A percentile compares a stretch with the other conserved stretches of the same genome.
phyloP scores from a whole-genome alignment of 345 rosid genomes.

The Mallotus nudiflorus region DNA sequence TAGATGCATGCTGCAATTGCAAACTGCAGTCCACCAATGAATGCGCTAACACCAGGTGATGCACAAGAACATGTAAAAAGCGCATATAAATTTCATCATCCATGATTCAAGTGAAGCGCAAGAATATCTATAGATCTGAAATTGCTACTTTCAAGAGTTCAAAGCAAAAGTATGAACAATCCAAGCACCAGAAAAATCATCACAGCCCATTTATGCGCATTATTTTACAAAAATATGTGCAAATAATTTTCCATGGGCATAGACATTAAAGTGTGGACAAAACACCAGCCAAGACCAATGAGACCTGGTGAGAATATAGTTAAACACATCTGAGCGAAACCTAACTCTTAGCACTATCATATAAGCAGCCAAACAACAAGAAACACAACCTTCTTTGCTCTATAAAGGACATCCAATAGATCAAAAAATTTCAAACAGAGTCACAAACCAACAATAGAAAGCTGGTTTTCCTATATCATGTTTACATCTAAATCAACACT shows the following conservation, averaged over 20 bases:
- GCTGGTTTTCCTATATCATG: too few relatives aligned
- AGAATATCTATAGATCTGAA: not conserved
- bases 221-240: not conserved
- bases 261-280: not conserved
- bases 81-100: not conserved
- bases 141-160: not conserved
- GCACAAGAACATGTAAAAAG: constrained; percentile 4
- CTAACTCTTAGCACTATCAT: not conserved
- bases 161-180: not conserved
- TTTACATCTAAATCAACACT: too few relatives aligned
- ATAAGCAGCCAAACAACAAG: not conserved
- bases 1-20: not conserved
- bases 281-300: not conserved
- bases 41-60: not conserved
- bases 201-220: not conserved
- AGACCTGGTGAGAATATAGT: not conserved
- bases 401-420: too few relatives aligned
- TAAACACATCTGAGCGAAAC: not conserved
- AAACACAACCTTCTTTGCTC: not conserved
- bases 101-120: not conserved
- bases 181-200: not conserved
- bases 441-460: too few relatives aligned
- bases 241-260: not conserved
- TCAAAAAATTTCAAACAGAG: too few relatives aligned
- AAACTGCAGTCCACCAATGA: not conserved